A percentile compares a stretch with the other conserved stretches of the same genome.
These are phyloP conservation scores for Adansonia digitata DNA, from an alignment of 345 rosid genomes.

Conservation along the genomic window DNA sequence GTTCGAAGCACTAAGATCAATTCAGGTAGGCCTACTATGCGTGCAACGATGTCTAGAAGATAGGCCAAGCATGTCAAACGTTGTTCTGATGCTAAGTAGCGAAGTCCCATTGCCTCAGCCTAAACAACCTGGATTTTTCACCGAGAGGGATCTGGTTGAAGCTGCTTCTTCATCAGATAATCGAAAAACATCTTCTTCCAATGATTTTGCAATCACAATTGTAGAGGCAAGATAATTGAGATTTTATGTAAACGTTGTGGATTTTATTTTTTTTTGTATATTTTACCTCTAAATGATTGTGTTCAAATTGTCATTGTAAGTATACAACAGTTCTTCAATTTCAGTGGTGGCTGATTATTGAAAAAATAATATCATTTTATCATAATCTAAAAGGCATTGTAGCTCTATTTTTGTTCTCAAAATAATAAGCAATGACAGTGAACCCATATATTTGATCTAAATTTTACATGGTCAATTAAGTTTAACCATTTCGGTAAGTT, in stretches of 20 bases:
- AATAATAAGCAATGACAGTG: no score
- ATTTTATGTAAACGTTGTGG: background rate
- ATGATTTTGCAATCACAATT: slow-evolving; percentile 5
- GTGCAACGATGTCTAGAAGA: slow-evolving; percentile 22
- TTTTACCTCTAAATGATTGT: background rate
- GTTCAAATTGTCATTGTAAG: background rate
- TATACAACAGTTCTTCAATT: background rate
- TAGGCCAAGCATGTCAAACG: slow-evolving; percentile 22
- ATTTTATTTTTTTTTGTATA: background rate
- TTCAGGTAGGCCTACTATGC: slow-evolving; percentile 19
- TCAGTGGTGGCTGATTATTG: no score
- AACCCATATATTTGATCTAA: no score
- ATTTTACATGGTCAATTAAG: no score
- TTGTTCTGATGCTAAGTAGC: slow-evolving; percentile 19
- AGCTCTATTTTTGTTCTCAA: no score
- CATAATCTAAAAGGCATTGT: no score
- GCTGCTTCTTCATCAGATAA: slow-evolving; percentile 12
- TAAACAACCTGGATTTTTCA: slow-evolving; percentile 23
- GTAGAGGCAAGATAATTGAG: slow-evolving; percentile 1
- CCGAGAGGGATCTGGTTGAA: slow-evolving; percentile 13
- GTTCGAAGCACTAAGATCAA: background rate
- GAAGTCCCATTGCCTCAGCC: slow-evolving; percentile 17
- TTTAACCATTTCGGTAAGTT: no score
- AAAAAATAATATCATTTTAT: no score
- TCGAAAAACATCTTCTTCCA: background rate